A percentile compares a stretch with the other conserved stretches of the same genome.
phyloP scores from a whole-genome alignment of 768 basidiomycete species.

The Termitomyces sp. region DNA sequence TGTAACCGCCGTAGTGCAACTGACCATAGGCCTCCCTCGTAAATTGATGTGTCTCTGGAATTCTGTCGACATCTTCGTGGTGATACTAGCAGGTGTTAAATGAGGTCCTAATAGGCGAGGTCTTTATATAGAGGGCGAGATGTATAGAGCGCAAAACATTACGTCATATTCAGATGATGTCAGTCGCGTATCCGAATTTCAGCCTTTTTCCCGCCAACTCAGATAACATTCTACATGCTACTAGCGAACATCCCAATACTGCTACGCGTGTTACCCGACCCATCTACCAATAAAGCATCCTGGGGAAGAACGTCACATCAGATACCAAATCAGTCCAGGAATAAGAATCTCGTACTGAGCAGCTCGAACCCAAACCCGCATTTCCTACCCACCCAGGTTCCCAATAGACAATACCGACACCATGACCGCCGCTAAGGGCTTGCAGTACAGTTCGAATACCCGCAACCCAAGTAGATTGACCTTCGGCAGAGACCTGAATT shows the following conservation, averaged over 20 bases:
- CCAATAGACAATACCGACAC: conserved; percentile 54
- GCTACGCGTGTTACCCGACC: conserved; percentile 36
- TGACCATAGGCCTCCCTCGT: conserved; percentile 16
- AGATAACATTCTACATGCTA: conserved; percentile 21
- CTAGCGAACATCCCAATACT: conserved; percentile 34
- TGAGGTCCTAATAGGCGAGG: not conserved
- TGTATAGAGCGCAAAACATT: not conserved
- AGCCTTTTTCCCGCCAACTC: too few species aligned
- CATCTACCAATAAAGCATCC: conserved; percentile 47
- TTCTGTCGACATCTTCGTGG: conserved; percentile 4
- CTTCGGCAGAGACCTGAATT: conserved; percentile 41
- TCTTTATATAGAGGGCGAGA: not conserved
- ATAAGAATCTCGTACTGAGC: conserved; percentile 24
- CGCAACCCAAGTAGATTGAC: conserved; percentile 48
- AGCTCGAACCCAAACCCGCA: conserved; percentile 38
- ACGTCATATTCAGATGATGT: conserved; percentile 2
- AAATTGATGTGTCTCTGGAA: conserved; percentile 1
- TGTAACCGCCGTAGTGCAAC: not conserved
- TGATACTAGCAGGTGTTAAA: not conserved
- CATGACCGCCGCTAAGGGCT: conserved; percentile 42
- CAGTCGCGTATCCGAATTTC: too few species aligned
- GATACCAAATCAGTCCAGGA: not conserved
- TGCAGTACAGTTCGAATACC: conserved; percentile 43
- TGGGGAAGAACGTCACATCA: conserved; percentile 13
- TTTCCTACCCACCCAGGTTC: conserved; percentile 63